A percentile compares a stretch with the other conserved stretches of the same genome.
phyloP scores from a whole-genome alignment of 2,329 filamentous ascomycete genomes.

The Aspergillus quadrilineatus region DNA sequence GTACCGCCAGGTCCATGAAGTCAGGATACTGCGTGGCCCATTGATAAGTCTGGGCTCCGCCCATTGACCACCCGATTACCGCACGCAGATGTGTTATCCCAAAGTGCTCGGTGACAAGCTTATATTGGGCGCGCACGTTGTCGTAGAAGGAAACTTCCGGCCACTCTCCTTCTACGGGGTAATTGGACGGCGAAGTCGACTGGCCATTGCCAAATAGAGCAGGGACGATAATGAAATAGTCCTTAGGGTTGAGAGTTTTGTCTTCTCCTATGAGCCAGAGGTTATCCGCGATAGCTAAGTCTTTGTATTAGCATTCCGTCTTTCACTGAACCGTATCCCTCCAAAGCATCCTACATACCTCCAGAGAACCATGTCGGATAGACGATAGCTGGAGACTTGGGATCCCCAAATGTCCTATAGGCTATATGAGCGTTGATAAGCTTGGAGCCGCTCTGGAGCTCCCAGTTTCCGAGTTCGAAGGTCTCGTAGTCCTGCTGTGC shows the following conservation, averaged over 20 bases:
- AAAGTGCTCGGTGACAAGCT: slow-evolving; percentile 64
- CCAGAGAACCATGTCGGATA: slow-evolving; percentile 78
- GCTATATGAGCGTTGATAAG: slow-evolving; percentile 67
- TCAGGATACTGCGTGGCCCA: slow-evolving; percentile 64
- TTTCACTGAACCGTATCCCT: not conserved
- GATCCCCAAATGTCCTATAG: slow-evolving; percentile 72
- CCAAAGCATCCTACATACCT: slow-evolving; percentile 38
- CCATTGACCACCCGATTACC: slow-evolving; percentile 71
- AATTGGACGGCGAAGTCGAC: slow-evolving; percentile 67
- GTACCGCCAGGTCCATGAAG: slow-evolving; percentile 64
- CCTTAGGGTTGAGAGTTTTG: slow-evolving; percentile 63
- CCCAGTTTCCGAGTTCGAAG: slow-evolving; percentile 64
- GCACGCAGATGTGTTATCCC: slow-evolving; percentile 60
- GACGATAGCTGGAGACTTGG: slow-evolving; percentile 63
- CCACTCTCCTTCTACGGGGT: slow-evolving; percentile 54
- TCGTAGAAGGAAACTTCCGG: slow-evolving; percentile 66
- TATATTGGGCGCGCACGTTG: slow-evolving; percentile 66
- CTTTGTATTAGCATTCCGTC: not conserved
- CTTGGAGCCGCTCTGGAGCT: slow-evolving; percentile 62
- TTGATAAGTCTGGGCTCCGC: slow-evolving; percentile 64
- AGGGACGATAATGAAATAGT: slow-evolving; percentile 68
- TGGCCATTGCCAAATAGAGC: slow-evolving; percentile 70
- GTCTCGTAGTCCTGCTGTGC: slow-evolving; percentile 45
- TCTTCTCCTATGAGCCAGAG: slow-evolving; percentile 69
- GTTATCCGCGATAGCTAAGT: slow-evolving; percentile 62